Base-by-base conservation (phyloP, 129 eudicot species). In the Oenanthe sinensis region DNA sequence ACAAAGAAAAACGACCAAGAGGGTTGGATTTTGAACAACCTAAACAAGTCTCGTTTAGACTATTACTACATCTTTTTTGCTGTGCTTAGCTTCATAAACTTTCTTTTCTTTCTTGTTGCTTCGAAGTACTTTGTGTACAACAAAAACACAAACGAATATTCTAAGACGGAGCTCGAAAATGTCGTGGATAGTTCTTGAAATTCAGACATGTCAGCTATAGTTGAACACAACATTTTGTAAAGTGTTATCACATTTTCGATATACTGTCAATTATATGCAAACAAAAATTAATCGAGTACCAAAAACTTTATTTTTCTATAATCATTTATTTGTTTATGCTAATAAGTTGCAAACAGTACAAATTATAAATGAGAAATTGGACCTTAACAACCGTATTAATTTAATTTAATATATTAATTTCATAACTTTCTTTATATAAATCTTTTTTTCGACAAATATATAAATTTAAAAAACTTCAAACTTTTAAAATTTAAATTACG, bases 11-110 rank as follows among this genome's bases (percentile, higher is more conserved):
- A 87, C 77, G 92, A 84, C 5, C 81, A 79, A 47, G 44, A 52
- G 24, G 96, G 96, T 19, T 90, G 96, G 96, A 87, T 90, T 37
- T 62, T 80, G 79, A 78, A 91, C 79, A 87, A 87, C 83, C 85
- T 91, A 13, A 91, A 91, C 50, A 11, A 36, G 52, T 91, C 89
- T 8, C 91, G 50, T 62, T 62, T 91, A 55, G 93, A 91, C 74
- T 83, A 91, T 82, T 91, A 83, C 81, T 91, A 87, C 55, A 92
- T 87, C 19, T 85, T 88, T 52, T 88, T 12, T 9, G 93, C 87
- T 6, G 80, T 85, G 37, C 78, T 88, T 75, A 91, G 87, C 78
- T 81, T 84, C 24, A 5, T 85, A 40, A 91, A 91, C 91, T 78
- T 91, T 11, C 43, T 88, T 33, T 82, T 83, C 84, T 91, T 88